Evolutionary conservation across 805 yeast genomes (phyloP).

Genomic region (Metschnikowia borealis): DNA sequence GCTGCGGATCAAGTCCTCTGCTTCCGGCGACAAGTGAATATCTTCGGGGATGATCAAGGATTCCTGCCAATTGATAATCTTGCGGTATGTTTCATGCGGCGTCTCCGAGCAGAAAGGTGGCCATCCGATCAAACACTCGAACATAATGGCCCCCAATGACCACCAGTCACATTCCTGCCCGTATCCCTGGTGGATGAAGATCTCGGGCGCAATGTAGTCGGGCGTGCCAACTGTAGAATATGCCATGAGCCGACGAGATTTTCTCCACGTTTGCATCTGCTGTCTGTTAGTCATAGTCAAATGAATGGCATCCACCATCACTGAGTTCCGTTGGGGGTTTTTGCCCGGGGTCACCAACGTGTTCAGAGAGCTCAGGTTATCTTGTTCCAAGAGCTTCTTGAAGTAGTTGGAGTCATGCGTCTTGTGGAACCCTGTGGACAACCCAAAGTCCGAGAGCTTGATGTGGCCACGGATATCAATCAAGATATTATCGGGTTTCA

Average conservation of each 20-base stretch:
- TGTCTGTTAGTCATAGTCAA: conserved; percentile 92
- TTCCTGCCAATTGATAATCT: conserved; percentile 88
- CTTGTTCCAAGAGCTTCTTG: conserved; percentile 68
- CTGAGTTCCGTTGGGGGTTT: conserved; percentile 53
- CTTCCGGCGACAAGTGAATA: conserved; percentile 81
- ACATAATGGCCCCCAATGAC: conserved; percentile 96
- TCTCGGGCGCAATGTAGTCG: conserved; percentile 94
- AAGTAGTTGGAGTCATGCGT: conserved; percentile 89
- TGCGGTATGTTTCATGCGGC: conserved; percentile 89
- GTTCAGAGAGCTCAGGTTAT: conserved; percentile 34
- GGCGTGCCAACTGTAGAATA: conserved; percentile 97
- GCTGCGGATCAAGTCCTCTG: conserved; percentile 78
- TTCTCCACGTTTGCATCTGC: conserved; percentile 95
- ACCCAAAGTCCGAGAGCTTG: conserved; percentile 70
- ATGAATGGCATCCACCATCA: conserved; percentile 91
- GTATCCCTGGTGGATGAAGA: conserved; percentile 87
- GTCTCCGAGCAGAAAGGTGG: conserved; percentile 96
- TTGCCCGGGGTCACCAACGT: conserved; percentile 19
- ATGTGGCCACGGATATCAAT: conserved; percentile 76
- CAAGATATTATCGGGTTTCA: conserved; percentile 93
- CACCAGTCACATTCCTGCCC: conserved; percentile 99
- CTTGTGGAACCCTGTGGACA: conserved; percentile 87
- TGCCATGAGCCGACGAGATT: conserved; percentile 87
- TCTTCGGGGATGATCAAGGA: conserved; percentile 87
- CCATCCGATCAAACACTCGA: conserved; percentile 94